Evolutionary conservation across 2,329 filamentous ascomycete genomes (phyloP).

Genomic region (Cercospora sojina): DNA sequence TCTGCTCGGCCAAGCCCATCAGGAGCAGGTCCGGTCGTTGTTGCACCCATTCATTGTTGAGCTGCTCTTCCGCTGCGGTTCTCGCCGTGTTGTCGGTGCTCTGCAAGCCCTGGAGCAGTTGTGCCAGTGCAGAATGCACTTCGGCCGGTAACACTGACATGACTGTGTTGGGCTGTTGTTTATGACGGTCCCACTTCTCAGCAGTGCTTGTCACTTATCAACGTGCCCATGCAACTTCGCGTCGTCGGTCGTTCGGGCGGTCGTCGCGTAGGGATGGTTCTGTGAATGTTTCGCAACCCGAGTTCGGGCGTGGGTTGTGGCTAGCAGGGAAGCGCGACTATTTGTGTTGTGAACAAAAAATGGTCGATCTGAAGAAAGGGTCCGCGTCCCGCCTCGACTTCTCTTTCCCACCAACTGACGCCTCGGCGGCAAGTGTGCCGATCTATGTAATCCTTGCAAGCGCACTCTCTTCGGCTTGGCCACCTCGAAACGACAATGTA

Average conservation of each 20-base stretch:
- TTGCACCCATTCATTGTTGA: constrained; percentile 85
- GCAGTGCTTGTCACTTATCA: not conserved
- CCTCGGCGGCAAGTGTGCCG: constrained; percentile 1
- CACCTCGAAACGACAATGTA: not conserved
- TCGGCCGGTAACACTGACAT: constrained; percentile 78
- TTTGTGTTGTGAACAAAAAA: constrained; percentile 1
- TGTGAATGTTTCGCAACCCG: constrained; percentile 1
- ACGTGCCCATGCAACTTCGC: constrained; percentile 1
- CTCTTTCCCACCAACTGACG: not conserved
- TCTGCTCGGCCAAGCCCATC: constrained; percentile 92
- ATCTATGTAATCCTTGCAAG: not conserved
- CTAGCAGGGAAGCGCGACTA: not conserved
- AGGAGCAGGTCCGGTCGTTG: constrained; percentile 81
- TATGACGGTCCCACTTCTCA: not conserved
- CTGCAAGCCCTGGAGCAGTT: constrained; percentile 85
- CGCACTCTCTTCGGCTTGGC: not conserved
- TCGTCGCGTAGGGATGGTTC: not conserved
- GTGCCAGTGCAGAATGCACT: constrained; percentile 76
- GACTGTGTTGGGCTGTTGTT: constrained; percentile 2
- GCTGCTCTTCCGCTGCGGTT: constrained; percentile 81
- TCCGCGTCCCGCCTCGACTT: not conserved
- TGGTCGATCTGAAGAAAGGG: constrained; percentile 1
- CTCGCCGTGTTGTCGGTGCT: constrained; percentile 84
- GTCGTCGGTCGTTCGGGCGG: not conserved
- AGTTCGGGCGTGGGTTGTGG: not conserved